phyloP scores from a whole-genome alignment of 2,329 filamentous ascomycete genomes.

The Talaromyces sp. region DNA sequence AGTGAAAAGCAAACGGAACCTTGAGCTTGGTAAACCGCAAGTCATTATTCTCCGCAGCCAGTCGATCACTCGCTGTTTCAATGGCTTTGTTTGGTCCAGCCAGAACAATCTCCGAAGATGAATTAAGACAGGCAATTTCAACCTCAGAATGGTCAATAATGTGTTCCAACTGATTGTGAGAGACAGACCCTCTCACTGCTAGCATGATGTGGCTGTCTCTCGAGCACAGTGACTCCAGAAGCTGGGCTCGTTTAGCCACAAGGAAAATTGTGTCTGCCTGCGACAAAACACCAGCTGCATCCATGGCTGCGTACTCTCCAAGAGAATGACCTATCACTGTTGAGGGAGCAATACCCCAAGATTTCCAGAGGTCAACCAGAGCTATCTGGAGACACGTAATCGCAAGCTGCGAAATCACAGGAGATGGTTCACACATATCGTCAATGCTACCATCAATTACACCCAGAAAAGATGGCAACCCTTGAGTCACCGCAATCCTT shows the following conservation, averaged over 20 bases:
- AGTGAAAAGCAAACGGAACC: conserved; percentile 53
- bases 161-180: conserved; percentile 36
- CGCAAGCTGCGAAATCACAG: conserved; percentile 26
- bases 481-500: conserved; percentile 17
- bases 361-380: conserved; percentile 18
- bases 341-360: conserved; percentile 18
- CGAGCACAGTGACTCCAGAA: conserved; percentile 48
- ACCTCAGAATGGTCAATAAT: background rate
- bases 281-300: conserved; percentile 23
- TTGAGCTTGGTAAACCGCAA: conserved; percentile 43
- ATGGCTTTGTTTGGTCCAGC: conserved; percentile 54
- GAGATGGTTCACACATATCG: conserved; percentile 4
- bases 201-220: conserved; percentile 39
- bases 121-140: conserved; percentile 69
- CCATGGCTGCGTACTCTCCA: conserved; percentile 25
- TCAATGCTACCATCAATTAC: conserved; percentile 14
- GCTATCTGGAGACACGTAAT: conserved; percentile 31
- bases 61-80: conserved; percentile 51
- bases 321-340: conserved; percentile 24
- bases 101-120: conserved; percentile 69
- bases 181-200: conserved; percentile 26
- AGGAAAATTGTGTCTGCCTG: conserved; percentile 47
- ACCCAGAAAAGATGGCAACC: conserved; percentile 25
- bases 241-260: conserved; percentile 60
- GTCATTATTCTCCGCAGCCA: conserved; percentile 15